These are phyloP conservation scores for Themeda triandra DNA, from an alignment of 176 grass and related monocot genomes.

Conservation along the genomic window DNA sequence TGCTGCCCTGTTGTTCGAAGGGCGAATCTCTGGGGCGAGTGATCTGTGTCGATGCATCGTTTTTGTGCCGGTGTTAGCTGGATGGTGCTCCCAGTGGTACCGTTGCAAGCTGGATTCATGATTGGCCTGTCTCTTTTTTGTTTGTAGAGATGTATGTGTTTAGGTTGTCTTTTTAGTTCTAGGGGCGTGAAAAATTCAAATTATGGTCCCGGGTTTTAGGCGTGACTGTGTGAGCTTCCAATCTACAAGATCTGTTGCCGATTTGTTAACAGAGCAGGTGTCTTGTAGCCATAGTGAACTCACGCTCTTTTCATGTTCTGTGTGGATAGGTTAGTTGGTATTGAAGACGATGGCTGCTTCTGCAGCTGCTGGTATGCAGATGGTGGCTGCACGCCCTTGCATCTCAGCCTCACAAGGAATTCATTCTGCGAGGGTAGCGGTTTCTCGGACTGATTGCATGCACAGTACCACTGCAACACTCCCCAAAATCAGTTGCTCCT, in stretches of 20 bases:
- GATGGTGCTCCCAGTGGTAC: not conserved
- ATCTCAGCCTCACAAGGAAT: constrained; percentile 48
- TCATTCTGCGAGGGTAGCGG: constrained; percentile 14
- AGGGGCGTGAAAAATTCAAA: too few species aligned
- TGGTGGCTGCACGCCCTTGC: constrained; percentile 44
- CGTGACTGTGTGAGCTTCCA: too few species aligned
- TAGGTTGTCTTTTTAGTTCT: too few species aligned
- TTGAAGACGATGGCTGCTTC: constrained; percentile 47
- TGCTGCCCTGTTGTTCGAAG: not conserved
- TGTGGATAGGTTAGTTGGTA: not conserved
- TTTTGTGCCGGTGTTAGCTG: not conserved
- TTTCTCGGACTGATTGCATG: constrained; percentile 3
- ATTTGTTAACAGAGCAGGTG: not conserved
- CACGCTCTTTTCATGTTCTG: not conserved
- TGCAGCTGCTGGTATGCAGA: constrained; percentile 47
- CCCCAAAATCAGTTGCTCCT: constrained; percentile 36
- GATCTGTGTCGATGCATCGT: not conserved
- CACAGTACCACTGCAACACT: constrained; percentile 4
- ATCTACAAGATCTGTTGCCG: too few species aligned
- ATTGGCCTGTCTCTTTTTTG: too few species aligned
- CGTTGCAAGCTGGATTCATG: too few species aligned
- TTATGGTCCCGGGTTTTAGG: too few species aligned
- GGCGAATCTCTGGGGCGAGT: not conserved
- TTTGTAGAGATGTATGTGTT: too few species aligned
- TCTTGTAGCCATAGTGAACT: not conserved